Percentiles rank a stretch among this genome's conserved stretches.
Conservation (phyloP, 768 basidiomycete genomes). For the Leccinum boreale region DNA sequence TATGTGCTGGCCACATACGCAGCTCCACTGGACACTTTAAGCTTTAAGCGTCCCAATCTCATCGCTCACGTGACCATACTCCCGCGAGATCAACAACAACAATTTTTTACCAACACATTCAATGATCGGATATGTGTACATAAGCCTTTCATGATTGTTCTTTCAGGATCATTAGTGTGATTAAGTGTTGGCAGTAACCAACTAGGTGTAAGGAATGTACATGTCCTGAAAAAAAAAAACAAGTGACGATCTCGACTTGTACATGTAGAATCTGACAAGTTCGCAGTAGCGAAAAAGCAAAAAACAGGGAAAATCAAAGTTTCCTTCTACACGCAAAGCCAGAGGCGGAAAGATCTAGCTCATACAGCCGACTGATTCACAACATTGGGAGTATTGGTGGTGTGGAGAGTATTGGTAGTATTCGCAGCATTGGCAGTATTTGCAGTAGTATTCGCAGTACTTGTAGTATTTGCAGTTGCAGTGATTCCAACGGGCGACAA, state of each 20-base stretch:
- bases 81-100: neutral
- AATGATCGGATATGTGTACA: no score
- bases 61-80: slow-evolving; percentile 24
- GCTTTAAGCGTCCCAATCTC: slow-evolving; percentile 14
- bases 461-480: neutral
- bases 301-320: neutral
- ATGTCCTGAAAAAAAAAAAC: neutral
- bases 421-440: neutral
- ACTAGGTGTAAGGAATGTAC: neutral
- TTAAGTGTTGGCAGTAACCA: neutral
- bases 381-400: neutral
- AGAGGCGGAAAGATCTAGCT: neutral
- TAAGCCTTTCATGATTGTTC: neutral
- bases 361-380: neutral
- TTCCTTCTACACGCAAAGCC: neutral
- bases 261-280: neutral
- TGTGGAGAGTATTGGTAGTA: neutral
- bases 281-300: neutral
- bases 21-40: neutral
- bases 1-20: slow-evolving; percentile 12
- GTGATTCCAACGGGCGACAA: slow-evolving; percentile 15
- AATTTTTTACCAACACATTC: no score
- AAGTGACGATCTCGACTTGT: neutral
- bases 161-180: no score
- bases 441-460: neutral